Evolutionary conservation across 768 basidiomycete genomes (phyloP), one percentile per base, ranked within the genome.

Genomic region (Mrakia hoshinonis): DNA sequence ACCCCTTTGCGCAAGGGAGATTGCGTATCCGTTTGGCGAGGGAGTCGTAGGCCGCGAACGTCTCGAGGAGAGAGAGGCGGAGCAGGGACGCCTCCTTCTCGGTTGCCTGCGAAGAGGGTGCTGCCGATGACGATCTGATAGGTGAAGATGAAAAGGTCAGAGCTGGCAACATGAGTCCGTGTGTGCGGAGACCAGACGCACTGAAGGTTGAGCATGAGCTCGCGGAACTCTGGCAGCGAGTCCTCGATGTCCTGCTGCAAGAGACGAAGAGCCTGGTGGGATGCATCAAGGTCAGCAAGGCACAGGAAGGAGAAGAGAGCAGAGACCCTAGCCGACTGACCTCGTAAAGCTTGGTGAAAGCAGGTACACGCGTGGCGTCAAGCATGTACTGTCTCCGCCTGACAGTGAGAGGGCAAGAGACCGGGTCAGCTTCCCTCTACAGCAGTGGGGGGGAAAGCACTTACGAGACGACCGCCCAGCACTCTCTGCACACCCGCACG

Each of bases 201-300:
- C 67, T 73, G 67, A 5, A 67, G 34, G 43, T 47, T 61, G 67
- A 73, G 46, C 36, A 96, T 79, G 31, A 93, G 82, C 76, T 95
- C 92, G 75, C 95, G 91, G 77, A 95, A 94, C 74, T 88, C 86
- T 3, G 92, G 92, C 4, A 98, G 83, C 2, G 86, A 81, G 39
- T 88, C 89, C 77, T 92, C 90, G n/a, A 98, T 93, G 75, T 97
- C 93, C 67, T 85, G 84, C 81, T 99, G 93, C 10, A 96, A 81
- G 48, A 76, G 78, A 47, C 91, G 81, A 72, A 98, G 86, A 0
- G 85, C 84, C 85, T 92, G 79, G 9, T 51, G 29, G 24, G 36
- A 68, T 13, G 71, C 34, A 26, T 54, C 31, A 70, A 69, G 22
- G 24, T 49, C 15, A 7, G 31, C 29, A 34, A 47, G 31, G 34